These are phyloP conservation scores for Auricularia cornea DNA, from an alignment of 768 basidiomycete species.

Conservation along the genomic window DNA sequence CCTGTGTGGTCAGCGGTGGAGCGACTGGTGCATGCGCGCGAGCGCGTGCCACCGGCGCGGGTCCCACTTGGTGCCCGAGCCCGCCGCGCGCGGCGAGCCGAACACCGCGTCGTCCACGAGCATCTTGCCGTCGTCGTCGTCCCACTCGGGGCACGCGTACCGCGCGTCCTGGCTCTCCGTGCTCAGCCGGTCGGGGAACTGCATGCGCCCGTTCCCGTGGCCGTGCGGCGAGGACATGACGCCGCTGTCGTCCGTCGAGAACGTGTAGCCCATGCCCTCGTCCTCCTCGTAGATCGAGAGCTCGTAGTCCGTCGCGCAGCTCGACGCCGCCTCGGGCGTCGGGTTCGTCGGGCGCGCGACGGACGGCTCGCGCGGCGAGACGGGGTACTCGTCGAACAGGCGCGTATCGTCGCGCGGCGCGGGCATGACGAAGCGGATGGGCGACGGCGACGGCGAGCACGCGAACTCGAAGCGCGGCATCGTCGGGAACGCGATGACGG, in stretches of 20 bases:
- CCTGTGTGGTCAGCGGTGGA: too few species aligned
- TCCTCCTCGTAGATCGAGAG: not conserved
- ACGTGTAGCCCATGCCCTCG: not conserved
- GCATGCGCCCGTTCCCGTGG: too few species aligned
- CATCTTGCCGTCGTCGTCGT: not conserved
- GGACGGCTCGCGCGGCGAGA: too few species aligned
- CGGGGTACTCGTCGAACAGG: not conserved
- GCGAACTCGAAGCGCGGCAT: not conserved
- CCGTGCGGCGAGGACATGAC: not conserved
- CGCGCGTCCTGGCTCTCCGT: not conserved
- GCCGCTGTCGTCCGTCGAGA: not conserved
- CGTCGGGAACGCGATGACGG: not conserved
- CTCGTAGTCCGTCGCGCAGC: not conserved
- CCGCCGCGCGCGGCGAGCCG: too few species aligned
- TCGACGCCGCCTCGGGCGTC: not conserved
- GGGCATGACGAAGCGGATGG: not conserved
- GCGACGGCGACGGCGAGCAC: not conserved
- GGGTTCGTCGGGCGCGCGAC: not conserved
- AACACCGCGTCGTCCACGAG: not conserved
- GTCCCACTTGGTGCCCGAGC: too few species aligned
- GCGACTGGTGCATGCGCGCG: too few species aligned
- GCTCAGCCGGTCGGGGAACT: not conserved
- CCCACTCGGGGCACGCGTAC: not conserved
- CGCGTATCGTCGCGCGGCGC: not conserved
- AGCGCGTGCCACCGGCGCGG: too few species aligned